Evolutionary conservation across 2,329 filamentous ascomycete species (phyloP).

Genomic region (Chaetomium strumarium): DNA sequence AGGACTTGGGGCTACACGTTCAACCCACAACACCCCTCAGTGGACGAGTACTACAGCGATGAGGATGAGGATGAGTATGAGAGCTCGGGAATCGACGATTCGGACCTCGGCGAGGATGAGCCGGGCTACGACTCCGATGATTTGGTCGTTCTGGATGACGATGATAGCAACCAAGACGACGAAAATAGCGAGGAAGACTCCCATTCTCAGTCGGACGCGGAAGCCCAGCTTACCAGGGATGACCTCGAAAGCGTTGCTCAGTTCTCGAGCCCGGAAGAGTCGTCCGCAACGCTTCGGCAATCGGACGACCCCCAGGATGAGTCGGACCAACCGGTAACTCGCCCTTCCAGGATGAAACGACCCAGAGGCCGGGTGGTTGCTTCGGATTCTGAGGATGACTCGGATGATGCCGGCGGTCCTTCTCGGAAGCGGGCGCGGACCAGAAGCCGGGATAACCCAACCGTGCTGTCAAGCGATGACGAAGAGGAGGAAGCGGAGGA

Average conservation of each 20-base stretch:
- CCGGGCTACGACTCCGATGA: conserved; percentile 7
- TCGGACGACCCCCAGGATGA: conserved; percentile 2
- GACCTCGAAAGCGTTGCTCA: background rate
- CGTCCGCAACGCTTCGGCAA: conserved; percentile 6
- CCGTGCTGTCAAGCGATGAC: conserved; percentile 9
- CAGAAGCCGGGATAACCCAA: background rate
- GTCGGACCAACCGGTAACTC: conserved; percentile 3
- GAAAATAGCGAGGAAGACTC: background rate
- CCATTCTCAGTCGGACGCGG: background rate
- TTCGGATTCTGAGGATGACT: conserved; percentile 14
- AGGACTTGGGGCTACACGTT: too few species aligned
- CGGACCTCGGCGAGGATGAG: conserved; percentile 12
- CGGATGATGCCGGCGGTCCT: conserved; percentile 3
- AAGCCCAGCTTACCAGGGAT: background rate
- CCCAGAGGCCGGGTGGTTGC: conserved; percentile 8
- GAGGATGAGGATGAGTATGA: conserved; percentile 17
- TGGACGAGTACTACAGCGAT: background rate
- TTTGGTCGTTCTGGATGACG: conserved; percentile 8
- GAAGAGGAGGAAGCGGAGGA: conserved; percentile 5
- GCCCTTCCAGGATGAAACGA: conserved; percentile 6
- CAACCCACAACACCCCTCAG: too few species aligned
- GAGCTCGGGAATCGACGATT: conserved; percentile 21
- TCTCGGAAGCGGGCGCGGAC: conserved; percentile 10
- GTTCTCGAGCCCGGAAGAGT: conserved; percentile 18
- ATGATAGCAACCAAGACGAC: conserved; percentile 5